Evolutionary conservation across 106 monocot genomes (phyloP).

Genomic region (Acanthochlamys bracteata): DNA sequence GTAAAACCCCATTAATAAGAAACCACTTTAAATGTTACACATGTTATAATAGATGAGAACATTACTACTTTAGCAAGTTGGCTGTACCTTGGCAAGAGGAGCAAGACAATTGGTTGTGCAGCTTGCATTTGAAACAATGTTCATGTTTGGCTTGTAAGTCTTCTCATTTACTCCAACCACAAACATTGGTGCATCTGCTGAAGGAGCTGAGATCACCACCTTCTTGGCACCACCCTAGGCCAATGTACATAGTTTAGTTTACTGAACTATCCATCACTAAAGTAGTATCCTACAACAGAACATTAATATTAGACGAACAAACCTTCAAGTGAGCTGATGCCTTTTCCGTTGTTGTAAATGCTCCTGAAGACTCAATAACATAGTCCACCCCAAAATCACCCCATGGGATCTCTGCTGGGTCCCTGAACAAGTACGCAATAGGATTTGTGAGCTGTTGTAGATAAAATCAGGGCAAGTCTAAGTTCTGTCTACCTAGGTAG

Average conservation of each 20-base stretch:
- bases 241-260: conserved; percentile 1
- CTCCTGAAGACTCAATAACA: conserved; percentile 97
- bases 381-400: conserved; percentile 79
- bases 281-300: not conserved
- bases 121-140: conserved; percentile 94
- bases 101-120: conserved; percentile 99
- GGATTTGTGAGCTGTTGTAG: too few species aligned
- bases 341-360: conserved; percentile 81
- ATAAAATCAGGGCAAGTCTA: too few species aligned
- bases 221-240: conserved; percentile 90
- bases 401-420: conserved; percentile 92
- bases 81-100: conserved; percentile 76
- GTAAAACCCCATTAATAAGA: too few species aligned
- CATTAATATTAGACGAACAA: not conserved
- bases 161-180: conserved; percentile 95
- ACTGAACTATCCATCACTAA: not conserved
- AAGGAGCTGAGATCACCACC: conserved; percentile 97
- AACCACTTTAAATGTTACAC: too few species aligned
- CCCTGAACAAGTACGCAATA: conserved; percentile 30
- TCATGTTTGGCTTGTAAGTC: conserved; percentile 65
- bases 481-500: too few species aligned
- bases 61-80: not conserved
- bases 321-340: conserved; percentile 96
- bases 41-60: too few species aligned
- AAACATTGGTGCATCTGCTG: conserved; percentile 98